Evolutionary conservation across 441 rosid species (phyloP).

Genomic region (Bocquillonia castaneifolia): DNA sequence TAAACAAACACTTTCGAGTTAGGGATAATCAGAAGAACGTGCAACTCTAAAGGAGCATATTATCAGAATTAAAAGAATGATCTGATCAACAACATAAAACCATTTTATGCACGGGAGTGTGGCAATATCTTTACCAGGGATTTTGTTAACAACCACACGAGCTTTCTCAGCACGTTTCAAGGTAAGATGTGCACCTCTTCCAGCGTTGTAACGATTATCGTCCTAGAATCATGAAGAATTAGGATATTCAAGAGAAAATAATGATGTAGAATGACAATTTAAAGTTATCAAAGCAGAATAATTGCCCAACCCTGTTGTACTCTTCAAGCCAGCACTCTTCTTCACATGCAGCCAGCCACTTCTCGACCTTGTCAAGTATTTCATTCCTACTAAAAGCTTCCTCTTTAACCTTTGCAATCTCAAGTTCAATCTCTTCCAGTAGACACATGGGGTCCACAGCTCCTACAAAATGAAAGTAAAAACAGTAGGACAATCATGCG

Average conservation of each 20-base stretch:
- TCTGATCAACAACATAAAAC: no score
- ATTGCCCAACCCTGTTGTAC: conserved; percentile 57
- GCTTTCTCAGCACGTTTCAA: conserved; percentile 91
- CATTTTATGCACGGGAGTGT: background rate
- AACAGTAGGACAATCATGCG: background rate
- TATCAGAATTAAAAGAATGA: background rate
- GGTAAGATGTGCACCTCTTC: conserved; percentile 83
- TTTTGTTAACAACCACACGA: conserved; percentile 56
- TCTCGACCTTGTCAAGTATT: conserved; percentile 77
- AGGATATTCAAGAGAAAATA: conserved; percentile 18
- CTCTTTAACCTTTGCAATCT: conserved; percentile 59
- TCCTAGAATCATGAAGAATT: conserved; percentile 40
- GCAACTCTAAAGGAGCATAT: background rate
- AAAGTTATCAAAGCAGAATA: conserved; percentile 1
- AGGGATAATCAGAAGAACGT: background rate
- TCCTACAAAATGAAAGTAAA: conserved; percentile 33
- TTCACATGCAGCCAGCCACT: conserved; percentile 80
- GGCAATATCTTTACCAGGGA: conserved; percentile 52
- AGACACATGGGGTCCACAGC: conserved; percentile 47
- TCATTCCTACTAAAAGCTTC: conserved; percentile 77
- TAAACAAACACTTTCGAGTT: background rate
- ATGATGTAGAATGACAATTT: background rate
- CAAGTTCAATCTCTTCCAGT: conserved; percentile 59
- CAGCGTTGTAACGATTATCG: conserved; percentile 79
- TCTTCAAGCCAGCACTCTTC: conserved; percentile 93